Percentiles rank a stretch among this genome's conserved stretches.
Evolutionary conservation across 805 yeast genomes (phyloP).

Genomic region (Teunomyces tritomae): DNA sequence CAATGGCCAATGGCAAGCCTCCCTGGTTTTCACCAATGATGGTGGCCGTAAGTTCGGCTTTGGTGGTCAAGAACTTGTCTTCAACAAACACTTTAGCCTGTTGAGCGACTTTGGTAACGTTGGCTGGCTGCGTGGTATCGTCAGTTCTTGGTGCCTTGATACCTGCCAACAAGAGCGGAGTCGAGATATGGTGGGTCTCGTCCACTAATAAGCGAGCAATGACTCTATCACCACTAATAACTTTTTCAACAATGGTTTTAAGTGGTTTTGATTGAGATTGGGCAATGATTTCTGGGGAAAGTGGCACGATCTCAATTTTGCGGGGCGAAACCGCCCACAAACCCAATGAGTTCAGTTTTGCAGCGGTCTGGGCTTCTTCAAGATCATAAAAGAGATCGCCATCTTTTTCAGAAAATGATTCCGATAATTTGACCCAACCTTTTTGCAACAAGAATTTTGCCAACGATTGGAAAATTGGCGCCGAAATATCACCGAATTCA

Average conservation of each 20-base stretch:
- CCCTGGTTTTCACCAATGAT: conserved; percentile 59
- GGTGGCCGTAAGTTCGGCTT: conserved; percentile 48
- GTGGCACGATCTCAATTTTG: conserved; percentile 19
- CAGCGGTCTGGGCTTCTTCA: conserved; percentile 45
- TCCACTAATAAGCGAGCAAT: conserved; percentile 54
- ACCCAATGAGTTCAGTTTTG: conserved; percentile 51
- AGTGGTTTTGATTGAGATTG: conserved; percentile 42
- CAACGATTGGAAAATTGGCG: conserved; percentile 63
- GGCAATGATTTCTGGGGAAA: conserved; percentile 32
- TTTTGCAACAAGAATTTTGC: conserved; percentile 52
- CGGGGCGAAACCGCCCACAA: conserved; percentile 42
- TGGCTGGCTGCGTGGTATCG: conserved; percentile 34
- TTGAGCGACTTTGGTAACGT: conserved; percentile 61
- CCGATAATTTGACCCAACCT: conserved; percentile 64
- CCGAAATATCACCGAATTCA: conserved; percentile 69
- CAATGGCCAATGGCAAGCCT: conserved; percentile 58
- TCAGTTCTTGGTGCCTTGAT: conserved; percentile 69
- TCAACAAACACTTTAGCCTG: conserved; percentile 66
- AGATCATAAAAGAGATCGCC: conserved; percentile 42
- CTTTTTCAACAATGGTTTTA: conserved; percentile 68
- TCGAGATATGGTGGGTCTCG: conserved; percentile 50
- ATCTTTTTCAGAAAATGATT: conserved; percentile 42
- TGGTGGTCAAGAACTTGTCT: conserved; percentile 58
- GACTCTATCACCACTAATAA: conserved; percentile 76
- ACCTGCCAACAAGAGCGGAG: conserved; percentile 71